These are phyloP conservation scores for Adiantum capillusveneris DNA, from an alignment of 75 land plant genomes.

Conservation along the genomic window DNA sequence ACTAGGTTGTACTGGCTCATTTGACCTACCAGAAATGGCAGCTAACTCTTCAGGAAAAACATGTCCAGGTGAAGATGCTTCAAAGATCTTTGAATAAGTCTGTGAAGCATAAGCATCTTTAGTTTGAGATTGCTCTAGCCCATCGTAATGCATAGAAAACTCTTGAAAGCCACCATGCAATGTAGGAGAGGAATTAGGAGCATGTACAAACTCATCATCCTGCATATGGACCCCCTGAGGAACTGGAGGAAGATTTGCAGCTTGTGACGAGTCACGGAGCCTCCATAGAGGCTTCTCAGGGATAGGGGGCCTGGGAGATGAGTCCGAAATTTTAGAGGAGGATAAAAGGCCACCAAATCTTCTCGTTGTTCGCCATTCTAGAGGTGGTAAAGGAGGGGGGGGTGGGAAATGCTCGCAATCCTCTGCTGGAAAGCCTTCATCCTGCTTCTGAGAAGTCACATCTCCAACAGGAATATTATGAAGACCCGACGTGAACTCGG, in stretches of 20 bases:
- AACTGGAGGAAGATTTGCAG: slow-evolving; percentile 5
- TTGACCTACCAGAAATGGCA: too few species aligned
- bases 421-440: neutral
- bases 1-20: too few species aligned
- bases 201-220: neutral
- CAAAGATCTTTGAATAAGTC: too few species aligned
- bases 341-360: slow-evolving; percentile 9
- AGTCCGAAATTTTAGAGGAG: too few species aligned
- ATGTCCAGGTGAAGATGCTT: too few species aligned
- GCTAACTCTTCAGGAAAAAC: too few species aligned
- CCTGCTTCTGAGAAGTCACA: neutral
- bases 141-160: too few species aligned
- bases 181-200: neutral
- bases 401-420: slow-evolving; percentile 30
- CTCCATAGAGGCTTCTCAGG: too few species aligned
- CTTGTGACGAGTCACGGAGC: neutral
- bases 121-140: neutral
- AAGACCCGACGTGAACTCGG: neutral
- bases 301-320: too few species aligned
- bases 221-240: neutral
- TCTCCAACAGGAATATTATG: slow-evolving; percentile 3
- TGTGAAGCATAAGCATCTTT: too few species aligned
- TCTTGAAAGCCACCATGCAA: neutral
- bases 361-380: slow-evolving; percentile 50
- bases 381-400: slow-evolving; percentile 68